Conservation (phyloP, 192 early-diverging fungal species). For the Phlyctochytrium planicorne region DNA sequence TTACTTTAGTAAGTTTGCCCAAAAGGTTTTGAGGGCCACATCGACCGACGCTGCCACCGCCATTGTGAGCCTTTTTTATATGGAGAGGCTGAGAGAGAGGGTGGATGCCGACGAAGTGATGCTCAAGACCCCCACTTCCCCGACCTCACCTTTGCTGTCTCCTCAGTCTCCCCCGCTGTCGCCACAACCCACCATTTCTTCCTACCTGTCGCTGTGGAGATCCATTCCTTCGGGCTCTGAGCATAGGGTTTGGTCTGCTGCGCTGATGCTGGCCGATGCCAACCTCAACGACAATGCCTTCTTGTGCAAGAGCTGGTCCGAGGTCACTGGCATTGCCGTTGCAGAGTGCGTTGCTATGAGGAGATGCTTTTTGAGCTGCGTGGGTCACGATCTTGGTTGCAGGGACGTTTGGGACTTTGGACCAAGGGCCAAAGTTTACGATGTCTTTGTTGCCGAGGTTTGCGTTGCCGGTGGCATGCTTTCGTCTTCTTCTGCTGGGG, state of each 20-base stretch:
- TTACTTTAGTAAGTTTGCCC: background rate
- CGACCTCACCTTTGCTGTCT: too few relatives aligned
- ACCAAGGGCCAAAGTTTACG: background rate
- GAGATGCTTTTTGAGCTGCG: background rate
- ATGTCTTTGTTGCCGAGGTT: background rate
- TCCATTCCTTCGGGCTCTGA: conserved; percentile 1
- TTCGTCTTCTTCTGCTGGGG: too few relatives aligned
- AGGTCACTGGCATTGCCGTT: conserved; percentile 14
- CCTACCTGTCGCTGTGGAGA: too few relatives aligned
- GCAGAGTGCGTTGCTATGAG: background rate
- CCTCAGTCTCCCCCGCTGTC: too few relatives aligned
- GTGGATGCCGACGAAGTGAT: background rate
- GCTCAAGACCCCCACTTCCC: too few relatives aligned
- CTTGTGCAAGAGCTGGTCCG: conserved; percentile 19
- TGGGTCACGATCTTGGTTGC: background rate
- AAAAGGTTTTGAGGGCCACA: background rate
- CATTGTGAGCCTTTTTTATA: background rate
- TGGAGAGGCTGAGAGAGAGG: background rate
- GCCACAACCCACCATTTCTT: too few relatives aligned
- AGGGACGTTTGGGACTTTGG: background rate
- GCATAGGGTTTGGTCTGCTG: background rate
- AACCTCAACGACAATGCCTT: conserved; percentile 30
- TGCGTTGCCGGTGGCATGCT: too few relatives aligned
- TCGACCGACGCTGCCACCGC: background rate
- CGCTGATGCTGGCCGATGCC: conserved; percentile 18